Percentiles rank a stretch among this genome's conserved stretches.
Conservation (phyloP, 192 early-diverging fungal species). For the Backusella circina region DNA sequence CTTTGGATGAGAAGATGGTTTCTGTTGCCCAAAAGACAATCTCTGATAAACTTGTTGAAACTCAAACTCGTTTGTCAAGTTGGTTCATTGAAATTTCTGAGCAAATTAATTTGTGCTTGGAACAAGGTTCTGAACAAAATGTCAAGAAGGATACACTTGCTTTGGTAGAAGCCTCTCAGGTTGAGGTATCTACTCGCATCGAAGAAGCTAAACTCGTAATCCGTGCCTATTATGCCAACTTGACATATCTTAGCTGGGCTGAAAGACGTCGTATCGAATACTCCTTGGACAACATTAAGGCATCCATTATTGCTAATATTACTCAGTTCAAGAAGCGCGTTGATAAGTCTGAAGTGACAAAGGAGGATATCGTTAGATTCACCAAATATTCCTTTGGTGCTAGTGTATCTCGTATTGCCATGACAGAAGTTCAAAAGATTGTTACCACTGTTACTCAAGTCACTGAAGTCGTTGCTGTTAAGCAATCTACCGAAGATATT, state of each 20-base stretch:
- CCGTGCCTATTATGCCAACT: slow-evolving; percentile 18
- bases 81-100: slow-evolving; percentile 6
- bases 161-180: slow-evolving; percentile 8
- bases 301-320: slow-evolving; percentile 14
- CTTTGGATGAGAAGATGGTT: slow-evolving; percentile 8
- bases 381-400: slow-evolving; percentile 10
- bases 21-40: slow-evolving; percentile 10
- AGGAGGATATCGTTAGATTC: slow-evolving; percentile 9
- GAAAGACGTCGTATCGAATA: slow-evolving; percentile 18
- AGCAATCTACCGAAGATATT: background rate
- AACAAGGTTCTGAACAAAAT: background rate
- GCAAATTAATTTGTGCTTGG: slow-evolving; percentile 2
- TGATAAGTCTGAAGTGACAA: background rate
- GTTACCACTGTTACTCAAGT: background rate
- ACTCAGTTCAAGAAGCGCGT: slow-evolving; percentile 4
- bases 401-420: background rate
- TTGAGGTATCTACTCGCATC: background rate
- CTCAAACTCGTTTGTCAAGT: background rate
- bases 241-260: slow-evolving; percentile 16
- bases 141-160: background rate
- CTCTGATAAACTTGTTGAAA: background rate
- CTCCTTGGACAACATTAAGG: slow-evolving; percentile 9
- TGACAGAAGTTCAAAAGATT: slow-evolving; percentile 6
- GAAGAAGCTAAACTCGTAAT: slow-evolving; percentile 14
- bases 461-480: background rate